Evolutionary conservation across 768 basidiomycete genomes (phyloP).

Genomic region (Suillus brevipes): DNA sequence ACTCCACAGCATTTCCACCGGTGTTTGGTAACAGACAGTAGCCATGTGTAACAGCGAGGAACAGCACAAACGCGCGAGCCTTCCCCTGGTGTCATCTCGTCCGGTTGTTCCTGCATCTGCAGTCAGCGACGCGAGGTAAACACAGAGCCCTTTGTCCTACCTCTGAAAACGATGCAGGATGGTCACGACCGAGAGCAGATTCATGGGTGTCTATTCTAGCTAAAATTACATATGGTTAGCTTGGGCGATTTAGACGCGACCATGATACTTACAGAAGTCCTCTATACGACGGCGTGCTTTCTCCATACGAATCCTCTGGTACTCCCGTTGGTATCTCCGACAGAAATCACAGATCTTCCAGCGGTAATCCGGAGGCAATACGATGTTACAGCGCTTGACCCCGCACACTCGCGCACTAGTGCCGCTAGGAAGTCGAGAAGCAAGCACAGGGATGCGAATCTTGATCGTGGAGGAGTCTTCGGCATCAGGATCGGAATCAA

Average conservation of each 20-base stretch:
- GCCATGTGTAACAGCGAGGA: conserved; percentile 34
- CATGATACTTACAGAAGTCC: conserved; percentile 12
- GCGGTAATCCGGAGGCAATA: conserved; percentile 32
- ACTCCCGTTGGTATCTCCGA: conserved; percentile 36
- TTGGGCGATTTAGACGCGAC: neutral
- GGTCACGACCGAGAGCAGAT: neutral
- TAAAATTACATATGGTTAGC: conserved; percentile 11
- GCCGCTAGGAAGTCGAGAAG: conserved; percentile 14
- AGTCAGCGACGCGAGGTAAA: neutral
- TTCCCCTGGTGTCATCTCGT: conserved; percentile 3
- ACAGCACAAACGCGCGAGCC: conserved; percentile 41
- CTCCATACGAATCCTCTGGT: conserved; percentile 35
- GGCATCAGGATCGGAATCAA: conserved; percentile 3
- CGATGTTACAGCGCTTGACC: conserved; percentile 34
- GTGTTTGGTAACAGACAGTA: conserved; percentile 41
- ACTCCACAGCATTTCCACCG: conserved; percentile 40
- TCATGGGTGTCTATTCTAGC: conserved; percentile 17
- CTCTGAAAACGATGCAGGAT: neutral
- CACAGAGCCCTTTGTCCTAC: conserved; percentile 17
- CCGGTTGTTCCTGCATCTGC: neutral
- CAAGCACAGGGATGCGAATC: conserved; percentile 28
- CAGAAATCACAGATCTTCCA: conserved; percentile 48
- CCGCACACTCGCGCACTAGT: conserved; percentile 29
- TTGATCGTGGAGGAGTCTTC: conserved; percentile 5
- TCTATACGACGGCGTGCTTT: conserved; percentile 8